phyloP scores from a whole-genome alignment of 495 filamentous ascomycete species.

The Neurospora tetraspora region DNA sequence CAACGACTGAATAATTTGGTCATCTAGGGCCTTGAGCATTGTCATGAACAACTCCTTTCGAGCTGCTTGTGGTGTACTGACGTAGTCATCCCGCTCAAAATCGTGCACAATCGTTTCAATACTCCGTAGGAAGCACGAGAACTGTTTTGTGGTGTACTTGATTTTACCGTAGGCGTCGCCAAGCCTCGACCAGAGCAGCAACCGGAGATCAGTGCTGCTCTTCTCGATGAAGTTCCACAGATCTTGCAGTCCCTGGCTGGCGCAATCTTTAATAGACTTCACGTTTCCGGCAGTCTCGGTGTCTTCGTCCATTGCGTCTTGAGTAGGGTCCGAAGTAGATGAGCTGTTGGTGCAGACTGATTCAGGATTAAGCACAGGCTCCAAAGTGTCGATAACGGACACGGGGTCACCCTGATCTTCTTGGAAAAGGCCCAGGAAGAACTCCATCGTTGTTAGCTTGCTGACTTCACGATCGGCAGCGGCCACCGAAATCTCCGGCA shows the following conservation, averaged over 20 bases:
- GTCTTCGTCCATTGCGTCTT: neutral
- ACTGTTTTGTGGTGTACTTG: constrained; percentile 71
- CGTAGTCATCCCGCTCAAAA: constrained; percentile 52
- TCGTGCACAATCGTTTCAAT: constrained; percentile 74
- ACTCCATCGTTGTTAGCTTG: constrained; percentile 88
- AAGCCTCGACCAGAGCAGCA: constrained; percentile 81
- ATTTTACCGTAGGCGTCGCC: constrained; percentile 79
- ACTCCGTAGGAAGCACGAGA: constrained; percentile 74
- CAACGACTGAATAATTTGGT: constrained; percentile 57
- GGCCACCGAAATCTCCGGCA: constrained; percentile 75
- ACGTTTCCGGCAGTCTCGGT: constrained; percentile 5
- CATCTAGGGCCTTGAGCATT: constrained; percentile 68
- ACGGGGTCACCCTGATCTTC: constrained; percentile 58
- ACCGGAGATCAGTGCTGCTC: constrained; percentile 67
- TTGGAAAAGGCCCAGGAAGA: constrained; percentile 78
- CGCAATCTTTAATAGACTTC: constrained; percentile 31
- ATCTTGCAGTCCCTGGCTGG: constrained; percentile 48
- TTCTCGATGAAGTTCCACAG: constrained; percentile 75
- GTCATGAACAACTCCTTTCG: constrained; percentile 59
- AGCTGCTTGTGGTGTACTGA: constrained; percentile 46
- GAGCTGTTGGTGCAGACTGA: constrained; percentile 36
- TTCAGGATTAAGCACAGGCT: constrained; percentile 76
- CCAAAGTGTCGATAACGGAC: constrained; percentile 78
- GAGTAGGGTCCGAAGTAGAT: neutral
- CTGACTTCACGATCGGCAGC: constrained; percentile 84